Evolutionary conservation across 192 early-diverging fungal genomes (phyloP).

Genomic region (Coemansia nantahalensis): DNA sequence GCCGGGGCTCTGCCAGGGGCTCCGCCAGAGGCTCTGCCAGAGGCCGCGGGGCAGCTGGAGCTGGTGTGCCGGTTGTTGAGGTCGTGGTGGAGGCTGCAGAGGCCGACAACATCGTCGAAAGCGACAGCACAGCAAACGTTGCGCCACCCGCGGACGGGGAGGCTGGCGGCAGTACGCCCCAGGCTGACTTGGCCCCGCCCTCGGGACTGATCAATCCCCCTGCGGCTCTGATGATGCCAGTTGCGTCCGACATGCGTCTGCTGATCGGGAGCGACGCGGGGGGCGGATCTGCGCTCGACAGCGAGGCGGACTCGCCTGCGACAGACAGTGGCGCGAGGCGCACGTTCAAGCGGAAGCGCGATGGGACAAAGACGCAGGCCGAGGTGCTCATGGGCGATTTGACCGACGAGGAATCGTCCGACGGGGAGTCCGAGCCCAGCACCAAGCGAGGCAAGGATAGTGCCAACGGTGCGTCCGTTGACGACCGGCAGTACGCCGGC

Average conservation of each 20-base stretch:
- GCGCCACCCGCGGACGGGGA: no score
- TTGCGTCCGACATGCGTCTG: slow-evolving; percentile 34
- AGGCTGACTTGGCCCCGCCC: no score
- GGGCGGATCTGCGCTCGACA: neutral
- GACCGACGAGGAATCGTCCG: slow-evolving; percentile 6
- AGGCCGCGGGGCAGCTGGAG: neutral
- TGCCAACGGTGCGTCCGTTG: no score
- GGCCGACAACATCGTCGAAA: no score
- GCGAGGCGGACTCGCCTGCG: no score
- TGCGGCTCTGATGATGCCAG: slow-evolving; percentile 34
- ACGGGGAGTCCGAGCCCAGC: no score
- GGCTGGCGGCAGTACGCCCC: no score
- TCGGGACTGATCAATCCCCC: no score
- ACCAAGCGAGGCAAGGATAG: no score
- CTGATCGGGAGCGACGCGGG: slow-evolving; percentile 7
- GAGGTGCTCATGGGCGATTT: slow-evolving; percentile 32
- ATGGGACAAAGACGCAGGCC: slow-evolving; percentile 9
- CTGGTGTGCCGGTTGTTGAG: neutral
- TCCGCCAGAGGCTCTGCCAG: neutral
- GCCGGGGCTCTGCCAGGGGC: neutral
- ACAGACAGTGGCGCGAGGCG: no score
- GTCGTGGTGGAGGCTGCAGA: no score
- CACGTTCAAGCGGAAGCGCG: slow-evolving; percentile 12
- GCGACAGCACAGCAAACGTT: no score
- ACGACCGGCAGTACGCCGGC: neutral